phyloP scores from a whole-genome alignment of 495 filamentous ascomycete genomes.

The Lindgomyces ingoldianus region DNA sequence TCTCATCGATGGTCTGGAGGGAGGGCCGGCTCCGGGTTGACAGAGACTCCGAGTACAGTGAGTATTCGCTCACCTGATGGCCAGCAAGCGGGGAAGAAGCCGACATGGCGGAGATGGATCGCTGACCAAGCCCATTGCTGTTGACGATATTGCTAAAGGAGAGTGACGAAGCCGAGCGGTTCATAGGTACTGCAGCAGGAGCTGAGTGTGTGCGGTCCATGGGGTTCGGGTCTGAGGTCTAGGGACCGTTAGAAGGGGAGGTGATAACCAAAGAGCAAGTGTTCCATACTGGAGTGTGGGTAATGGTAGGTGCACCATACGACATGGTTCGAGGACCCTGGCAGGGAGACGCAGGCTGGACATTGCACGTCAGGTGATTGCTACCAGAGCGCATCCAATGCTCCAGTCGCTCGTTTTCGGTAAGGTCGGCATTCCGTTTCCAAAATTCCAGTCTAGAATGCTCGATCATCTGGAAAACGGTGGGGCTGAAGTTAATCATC shows the following conservation, averaged over 20 bases:
- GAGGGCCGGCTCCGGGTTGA: neutral
- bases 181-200: constrained; percentile 20
- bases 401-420: constrained; percentile 16
- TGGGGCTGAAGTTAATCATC: neutral
- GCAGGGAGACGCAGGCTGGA: neutral
- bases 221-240: constrained; percentile 12
- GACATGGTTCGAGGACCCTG: constrained; percentile 35
- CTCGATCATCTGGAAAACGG: constrained; percentile 10
- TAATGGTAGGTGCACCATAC: constrained; percentile 3
- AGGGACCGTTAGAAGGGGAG: constrained; percentile 19
- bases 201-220: constrained; percentile 33
- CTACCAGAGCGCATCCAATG: constrained; percentile 12
- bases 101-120: constrained; percentile 12
- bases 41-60: neutral
- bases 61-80: constrained; percentile 20
- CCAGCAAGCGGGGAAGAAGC: no score
- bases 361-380: constrained; percentile 1
- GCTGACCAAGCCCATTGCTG: neutral
- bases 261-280: constrained; percentile 20
- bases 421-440: constrained; percentile 15
- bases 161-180: constrained; percentile 8
- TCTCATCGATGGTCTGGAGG: constrained; percentile 27
- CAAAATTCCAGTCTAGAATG: constrained; percentile 22
- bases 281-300: constrained; percentile 27
- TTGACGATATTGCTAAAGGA: constrained; percentile 5